Conservation (phyloP, 2,329 filamentous ascomycete genomes). For the Parastagonospora nodorum region DNA sequence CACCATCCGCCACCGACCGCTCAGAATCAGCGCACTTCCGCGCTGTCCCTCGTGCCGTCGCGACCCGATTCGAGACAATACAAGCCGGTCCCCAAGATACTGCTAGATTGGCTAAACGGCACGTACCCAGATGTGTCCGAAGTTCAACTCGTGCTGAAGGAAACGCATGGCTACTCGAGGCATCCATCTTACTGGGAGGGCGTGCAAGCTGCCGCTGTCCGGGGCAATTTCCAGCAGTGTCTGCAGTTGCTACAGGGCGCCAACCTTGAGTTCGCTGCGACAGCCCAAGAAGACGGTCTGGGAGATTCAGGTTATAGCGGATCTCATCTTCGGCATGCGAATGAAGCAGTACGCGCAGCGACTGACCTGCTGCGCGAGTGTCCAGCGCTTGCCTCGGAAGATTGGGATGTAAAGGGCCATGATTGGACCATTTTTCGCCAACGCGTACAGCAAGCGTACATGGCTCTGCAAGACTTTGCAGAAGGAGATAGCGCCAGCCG, state of each 20-base stretch:
- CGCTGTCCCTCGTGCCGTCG: constrained; percentile 30
- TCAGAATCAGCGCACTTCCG: constrained; percentile 27
- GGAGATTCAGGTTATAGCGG: constrained; percentile 73
- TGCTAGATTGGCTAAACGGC: constrained; percentile 81
- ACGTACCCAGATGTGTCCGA: constrained; percentile 75
- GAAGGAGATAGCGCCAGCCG: constrained; percentile 68
- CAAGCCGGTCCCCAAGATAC: constrained; percentile 70
- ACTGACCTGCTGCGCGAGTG: constrained; percentile 73
- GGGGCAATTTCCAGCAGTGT: constrained; percentile 72
- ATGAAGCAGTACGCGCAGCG: constrained; percentile 71
- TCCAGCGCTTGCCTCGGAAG: constrained; percentile 66
- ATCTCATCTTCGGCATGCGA: constrained; percentile 76
- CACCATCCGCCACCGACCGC: constrained; percentile 62
- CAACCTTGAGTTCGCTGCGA: constrained; percentile 77
- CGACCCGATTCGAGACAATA: constrained; percentile 29
- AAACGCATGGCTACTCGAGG: constrained; percentile 74
- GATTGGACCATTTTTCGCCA: constrained; percentile 87
- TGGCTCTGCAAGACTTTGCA: constrained; percentile 76
- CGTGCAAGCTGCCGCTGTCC: constrained; percentile 70
- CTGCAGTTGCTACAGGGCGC: constrained; percentile 73
- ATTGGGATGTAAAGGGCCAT: constrained; percentile 82
- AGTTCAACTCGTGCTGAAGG: constrained; percentile 65
- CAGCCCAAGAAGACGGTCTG: constrained; percentile 64
- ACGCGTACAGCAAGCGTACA: constrained; percentile 70
- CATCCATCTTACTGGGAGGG: constrained; percentile 85